phyloP scores from a whole-genome alignment of 1,284 basidiomycete species.

The Bondarzewia mesenterica region DNA sequence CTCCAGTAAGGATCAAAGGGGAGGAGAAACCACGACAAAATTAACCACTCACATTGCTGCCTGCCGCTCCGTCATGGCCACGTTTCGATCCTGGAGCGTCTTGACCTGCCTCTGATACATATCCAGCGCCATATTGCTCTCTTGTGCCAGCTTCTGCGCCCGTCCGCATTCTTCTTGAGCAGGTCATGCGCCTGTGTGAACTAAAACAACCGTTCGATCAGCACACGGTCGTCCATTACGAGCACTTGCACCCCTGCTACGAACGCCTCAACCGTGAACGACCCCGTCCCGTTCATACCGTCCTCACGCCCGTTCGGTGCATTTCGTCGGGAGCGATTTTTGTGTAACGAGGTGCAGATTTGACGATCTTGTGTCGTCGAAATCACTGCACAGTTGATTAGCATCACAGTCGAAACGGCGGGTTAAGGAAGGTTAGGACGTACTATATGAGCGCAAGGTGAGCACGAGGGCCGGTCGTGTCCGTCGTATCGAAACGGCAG shows the following conservation, averaged over 20 bases:
- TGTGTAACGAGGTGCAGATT: slow-evolving; percentile 76
- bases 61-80: slow-evolving; percentile 40
- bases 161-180: slow-evolving; percentile 86
- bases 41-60: slow-evolving; percentile 44
- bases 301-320: slow-evolving; percentile 13
- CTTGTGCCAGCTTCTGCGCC: slow-evolving; percentile 82
- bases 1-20: too few species aligned
- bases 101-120: slow-evolving; percentile 85
- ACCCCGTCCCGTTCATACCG: slow-evolving; percentile 13
- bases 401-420: too few species aligned
- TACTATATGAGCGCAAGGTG: too few species aligned
- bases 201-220: slow-evolving; percentile 76
- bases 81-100: slow-evolving; percentile 68
- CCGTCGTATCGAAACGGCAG: too few species aligned
- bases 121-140: slow-evolving; percentile 68
- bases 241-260: slow-evolving; percentile 70
- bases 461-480: too few species aligned
- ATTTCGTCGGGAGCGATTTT: slow-evolving; percentile 64
- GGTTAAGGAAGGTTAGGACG: too few species aligned
- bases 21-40: slow-evolving; percentile 1
- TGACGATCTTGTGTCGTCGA: too few species aligned
- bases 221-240: slow-evolving; percentile 69
- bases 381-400: too few species aligned
- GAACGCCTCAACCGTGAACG: slow-evolving; percentile 68
- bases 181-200: slow-evolving; percentile 83